Evolutionary conservation across 129 eudicot species (phyloP).

Genomic region (Saussurea involucrata): DNA sequence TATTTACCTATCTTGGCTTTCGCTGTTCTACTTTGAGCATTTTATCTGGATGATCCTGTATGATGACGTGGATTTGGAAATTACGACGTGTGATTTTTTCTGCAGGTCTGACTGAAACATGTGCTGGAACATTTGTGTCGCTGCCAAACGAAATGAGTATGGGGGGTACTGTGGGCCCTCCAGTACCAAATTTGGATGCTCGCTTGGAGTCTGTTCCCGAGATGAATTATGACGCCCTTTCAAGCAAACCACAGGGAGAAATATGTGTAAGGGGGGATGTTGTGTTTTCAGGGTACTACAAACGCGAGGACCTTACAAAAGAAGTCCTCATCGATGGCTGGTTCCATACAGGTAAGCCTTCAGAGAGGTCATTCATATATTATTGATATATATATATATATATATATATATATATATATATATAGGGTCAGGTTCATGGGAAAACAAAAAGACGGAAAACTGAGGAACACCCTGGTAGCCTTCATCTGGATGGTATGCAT

Average conservation of each 20-base stretch:
- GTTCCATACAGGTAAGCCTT: slow-evolving; percentile 73
- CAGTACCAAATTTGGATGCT: slow-evolving; percentile 67
- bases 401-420: too few species aligned
- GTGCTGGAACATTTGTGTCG: slow-evolving; percentile 78
- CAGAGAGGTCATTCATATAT: slow-evolving; percentile 5
- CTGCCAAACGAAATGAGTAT: slow-evolving; percentile 57
- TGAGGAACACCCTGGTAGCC: too few species aligned
- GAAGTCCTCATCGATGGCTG: slow-evolving; percentile 79
- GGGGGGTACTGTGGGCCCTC: slow-evolving; percentile 89
- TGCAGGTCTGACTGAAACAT: slow-evolving; percentile 73
- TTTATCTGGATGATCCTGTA: too few species aligned
- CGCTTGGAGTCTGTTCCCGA: slow-evolving; percentile 80
- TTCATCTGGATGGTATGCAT: neutral
- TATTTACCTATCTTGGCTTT: too few species aligned
- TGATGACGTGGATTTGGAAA: too few species aligned
- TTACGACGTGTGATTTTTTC: neutral
- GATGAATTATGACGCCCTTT: slow-evolving; percentile 79
- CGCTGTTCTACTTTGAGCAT: too few species aligned
- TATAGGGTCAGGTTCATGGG: neutral
- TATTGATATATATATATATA: neutral
- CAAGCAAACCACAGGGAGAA: slow-evolving; percentile 72
- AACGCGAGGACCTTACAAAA: slow-evolving; percentile 77
- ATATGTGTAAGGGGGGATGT: slow-evolving; percentile 64
- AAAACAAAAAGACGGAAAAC: neutral
- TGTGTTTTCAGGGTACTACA: slow-evolving; percentile 71